phyloP scores from a whole-genome alignment of 2,329 filamentous ascomycete genomes.

The Colletotrichum costaricense region DNA sequence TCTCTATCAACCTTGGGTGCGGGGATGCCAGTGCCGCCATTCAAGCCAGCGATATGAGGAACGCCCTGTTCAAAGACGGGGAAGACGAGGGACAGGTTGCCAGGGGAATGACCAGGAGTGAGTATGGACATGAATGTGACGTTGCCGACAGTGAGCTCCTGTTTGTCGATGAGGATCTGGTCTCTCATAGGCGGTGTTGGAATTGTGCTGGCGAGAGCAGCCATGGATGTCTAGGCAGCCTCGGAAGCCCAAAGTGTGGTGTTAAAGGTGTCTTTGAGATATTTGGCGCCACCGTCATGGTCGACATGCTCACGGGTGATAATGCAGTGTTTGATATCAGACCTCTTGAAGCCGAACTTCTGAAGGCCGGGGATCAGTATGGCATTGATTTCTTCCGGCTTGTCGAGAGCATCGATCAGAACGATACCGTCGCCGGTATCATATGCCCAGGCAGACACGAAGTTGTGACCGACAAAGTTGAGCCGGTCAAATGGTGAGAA shows the following conservation, averaged over 20 bases:
- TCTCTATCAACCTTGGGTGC: constrained; percentile 32
- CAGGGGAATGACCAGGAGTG: constrained; percentile 39
- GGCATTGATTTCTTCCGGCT: constrained; percentile 35
- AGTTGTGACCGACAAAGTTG: constrained; percentile 37
- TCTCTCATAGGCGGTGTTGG: constrained; percentile 23
- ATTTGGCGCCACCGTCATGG: constrained; percentile 41
- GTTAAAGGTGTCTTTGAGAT: constrained; percentile 38
- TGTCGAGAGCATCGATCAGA: constrained; percentile 39
- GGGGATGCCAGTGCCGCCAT: constrained; percentile 38
- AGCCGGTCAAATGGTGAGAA: constrained; percentile 38
- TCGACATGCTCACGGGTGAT: constrained; percentile 42
- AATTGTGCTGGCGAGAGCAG: constrained; percentile 21
- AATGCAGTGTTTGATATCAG: constrained; percentile 41
- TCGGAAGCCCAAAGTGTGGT: constrained; percentile 36
- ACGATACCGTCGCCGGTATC: constrained; percentile 41
- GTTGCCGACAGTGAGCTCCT: constrained; percentile 37
- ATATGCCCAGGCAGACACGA: constrained; percentile 39
- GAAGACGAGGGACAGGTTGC: constrained; percentile 38
- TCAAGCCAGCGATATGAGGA: constrained; percentile 37
- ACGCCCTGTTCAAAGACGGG: constrained; percentile 36
- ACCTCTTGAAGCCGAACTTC: constrained; percentile 36
- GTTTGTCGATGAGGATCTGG: constrained; percentile 25
- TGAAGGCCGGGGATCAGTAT: constrained; percentile 38
- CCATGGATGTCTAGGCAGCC: constrained; percentile 24
- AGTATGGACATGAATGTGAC: constrained; percentile 32